Conservation (phyloP, 768 basidiomycete species). For the Termitomyces sp. region DNA sequence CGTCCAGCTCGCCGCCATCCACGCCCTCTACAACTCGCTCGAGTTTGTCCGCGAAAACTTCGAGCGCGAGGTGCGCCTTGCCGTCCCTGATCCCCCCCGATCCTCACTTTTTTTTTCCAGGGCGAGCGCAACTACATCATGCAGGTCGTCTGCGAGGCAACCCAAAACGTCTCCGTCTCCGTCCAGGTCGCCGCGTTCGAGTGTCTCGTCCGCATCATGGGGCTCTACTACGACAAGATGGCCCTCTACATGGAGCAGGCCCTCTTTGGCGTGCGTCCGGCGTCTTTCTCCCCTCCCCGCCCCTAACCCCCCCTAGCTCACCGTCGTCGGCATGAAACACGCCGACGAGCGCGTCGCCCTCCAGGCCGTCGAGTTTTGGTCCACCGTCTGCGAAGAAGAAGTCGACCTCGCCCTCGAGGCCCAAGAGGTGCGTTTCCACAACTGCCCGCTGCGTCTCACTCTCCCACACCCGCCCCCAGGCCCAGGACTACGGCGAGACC, state of each 20-base stretch:
- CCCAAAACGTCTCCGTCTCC: conserved; percentile 69
- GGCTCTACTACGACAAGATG: conserved; percentile 99
- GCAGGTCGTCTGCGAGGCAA: conserved; percentile 99
- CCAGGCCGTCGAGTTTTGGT: conserved; percentile 99
- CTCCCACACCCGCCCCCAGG: conserved; percentile 35
- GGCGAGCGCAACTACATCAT: conserved; percentile 99
- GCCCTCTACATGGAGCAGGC: conserved; percentile 99
- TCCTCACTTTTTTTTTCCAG: conserved; percentile 30
- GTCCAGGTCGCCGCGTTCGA: conserved; percentile 98
- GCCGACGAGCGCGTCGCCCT: conserved; percentile 85
- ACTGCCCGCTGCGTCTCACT: too few relatives aligned
- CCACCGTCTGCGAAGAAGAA: conserved; percentile 97
- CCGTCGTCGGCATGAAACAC: conserved; percentile 97
- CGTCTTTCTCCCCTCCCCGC: conserved; percentile 8
- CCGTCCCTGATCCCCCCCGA: conserved; percentile 2
- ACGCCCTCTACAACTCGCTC: conserved; percentile 89
- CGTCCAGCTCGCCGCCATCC: conserved; percentile 90
- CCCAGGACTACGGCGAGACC: conserved; percentile 81
- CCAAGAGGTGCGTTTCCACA: conserved; percentile 79
- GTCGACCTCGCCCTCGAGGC: conserved; percentile 88
- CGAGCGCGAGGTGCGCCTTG: conserved; percentile 88
- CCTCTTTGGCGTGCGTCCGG: conserved; percentile 78
- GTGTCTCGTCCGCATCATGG: conserved; percentile 94
- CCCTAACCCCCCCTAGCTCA: conserved; percentile 51
- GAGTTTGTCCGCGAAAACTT: conserved; percentile 99